Evolutionary conservation across 108 stramenopile species (phyloP).

Genomic region (Pseudonitzschia multistriata): DNA sequence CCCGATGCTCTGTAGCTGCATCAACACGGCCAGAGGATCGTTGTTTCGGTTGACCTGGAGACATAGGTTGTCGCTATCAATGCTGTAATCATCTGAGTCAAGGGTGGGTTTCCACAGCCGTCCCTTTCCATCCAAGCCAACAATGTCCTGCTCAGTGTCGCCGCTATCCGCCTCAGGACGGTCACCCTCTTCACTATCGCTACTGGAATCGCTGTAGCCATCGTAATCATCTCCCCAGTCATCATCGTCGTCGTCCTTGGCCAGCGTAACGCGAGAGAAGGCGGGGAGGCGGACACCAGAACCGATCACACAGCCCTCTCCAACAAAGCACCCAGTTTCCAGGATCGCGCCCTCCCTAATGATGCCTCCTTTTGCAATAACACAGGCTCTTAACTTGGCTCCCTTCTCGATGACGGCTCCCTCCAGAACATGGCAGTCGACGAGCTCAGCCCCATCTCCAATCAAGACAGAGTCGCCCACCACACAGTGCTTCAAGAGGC

Average conservation of each 20-base stretch:
- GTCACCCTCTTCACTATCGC: constrained; percentile 28
- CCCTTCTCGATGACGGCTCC: constrained; percentile 67
- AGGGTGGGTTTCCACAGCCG: constrained; percentile 57
- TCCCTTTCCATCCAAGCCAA: constrained; percentile 67
- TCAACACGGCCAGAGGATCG: constrained; percentile 28
- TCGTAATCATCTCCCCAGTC: constrained; percentile 40
- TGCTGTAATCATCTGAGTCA: constrained; percentile 40
- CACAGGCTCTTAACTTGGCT: constrained; percentile 59
- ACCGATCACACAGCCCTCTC: constrained; percentile 85
- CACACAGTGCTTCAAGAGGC: constrained; percentile 58
- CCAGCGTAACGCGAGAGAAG: constrained; percentile 86
- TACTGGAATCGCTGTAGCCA: not conserved
- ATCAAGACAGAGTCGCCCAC: constrained; percentile 77
- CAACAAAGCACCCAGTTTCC: constrained; percentile 85
- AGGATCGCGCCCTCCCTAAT: constrained; percentile 72
- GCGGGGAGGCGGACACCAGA: constrained; percentile 67
- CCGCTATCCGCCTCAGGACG: too few relatives aligned
- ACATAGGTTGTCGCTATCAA: too few relatives aligned
- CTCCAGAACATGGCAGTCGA: constrained; percentile 85
- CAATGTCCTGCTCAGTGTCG: constrained; percentile 22
- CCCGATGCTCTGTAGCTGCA: constrained; percentile 74
- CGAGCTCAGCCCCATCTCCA: constrained; percentile 49
- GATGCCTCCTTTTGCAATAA: constrained; percentile 70
- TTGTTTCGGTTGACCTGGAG: constrained; percentile 49
- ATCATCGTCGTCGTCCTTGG: constrained; percentile 51